Percentiles rank a stretch among this genome's conserved stretches.
Conservation (phyloP, 352 stramenopile genomes). For the Pythium scleroteichum region DNA sequence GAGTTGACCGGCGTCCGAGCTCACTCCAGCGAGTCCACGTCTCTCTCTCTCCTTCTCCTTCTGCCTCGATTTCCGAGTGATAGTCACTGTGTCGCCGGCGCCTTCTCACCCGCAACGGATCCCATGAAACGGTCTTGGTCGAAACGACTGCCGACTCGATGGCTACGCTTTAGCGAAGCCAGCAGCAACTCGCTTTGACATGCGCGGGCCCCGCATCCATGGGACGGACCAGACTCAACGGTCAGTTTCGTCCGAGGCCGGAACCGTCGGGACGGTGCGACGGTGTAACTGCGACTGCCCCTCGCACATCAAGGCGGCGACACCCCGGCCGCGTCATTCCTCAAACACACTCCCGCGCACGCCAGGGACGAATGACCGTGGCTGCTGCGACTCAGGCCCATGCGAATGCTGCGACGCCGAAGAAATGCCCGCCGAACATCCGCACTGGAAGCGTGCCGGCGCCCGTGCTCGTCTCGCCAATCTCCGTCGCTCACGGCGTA, state of each 20-base stretch:
- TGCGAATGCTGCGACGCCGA: constrained; percentile 1
- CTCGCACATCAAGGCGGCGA: constrained; percentile 15
- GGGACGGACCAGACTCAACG: constrained; percentile 21
- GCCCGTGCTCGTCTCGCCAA: constrained; percentile 37
- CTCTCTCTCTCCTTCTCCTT: background rate
- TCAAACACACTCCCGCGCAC: constrained; percentile 13
- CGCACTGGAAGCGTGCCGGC: constrained; percentile 23
- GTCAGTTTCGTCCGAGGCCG: constrained; percentile 14
- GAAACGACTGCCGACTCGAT: constrained; percentile 6
- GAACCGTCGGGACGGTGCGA: background rate
- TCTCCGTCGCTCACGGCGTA: constrained; percentile 36
- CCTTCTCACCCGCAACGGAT: constrained; percentile 8
- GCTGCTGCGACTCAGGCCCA: background rate
- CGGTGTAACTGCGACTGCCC: constrained; percentile 5
- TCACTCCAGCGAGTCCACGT: no score
- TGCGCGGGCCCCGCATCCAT: constrained; percentile 12
- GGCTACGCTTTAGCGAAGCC: background rate
- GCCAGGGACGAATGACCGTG: constrained; percentile 2
- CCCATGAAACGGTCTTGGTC: background rate
- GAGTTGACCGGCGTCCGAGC: no score
- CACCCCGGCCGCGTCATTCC: constrained; percentile 10
- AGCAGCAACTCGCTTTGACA: constrained; percentile 7
- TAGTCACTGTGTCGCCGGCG: background rate
- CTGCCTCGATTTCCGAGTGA: background rate
- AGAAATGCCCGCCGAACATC: constrained; percentile 37